Percentiles rank a stretch among this genome's conserved stretches.
These are phyloP conservation scores for Chrysoporthe austroafricana DNA, from an alignment of 2,329 filamentous ascomycete species.

Conservation along the genomic window DNA sequence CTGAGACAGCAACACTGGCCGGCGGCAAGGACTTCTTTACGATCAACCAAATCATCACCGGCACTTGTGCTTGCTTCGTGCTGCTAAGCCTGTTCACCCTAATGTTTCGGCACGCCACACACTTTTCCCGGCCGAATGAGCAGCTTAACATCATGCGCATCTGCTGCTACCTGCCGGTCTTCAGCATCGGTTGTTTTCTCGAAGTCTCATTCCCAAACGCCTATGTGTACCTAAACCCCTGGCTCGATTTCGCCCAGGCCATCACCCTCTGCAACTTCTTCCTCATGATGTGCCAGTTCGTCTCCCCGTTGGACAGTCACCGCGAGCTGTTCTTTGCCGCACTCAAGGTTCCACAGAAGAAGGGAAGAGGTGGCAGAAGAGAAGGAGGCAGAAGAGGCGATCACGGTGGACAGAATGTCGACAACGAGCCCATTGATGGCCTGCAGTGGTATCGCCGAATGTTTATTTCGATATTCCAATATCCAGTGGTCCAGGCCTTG, in stretches of 20 bases:
- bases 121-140: slow-evolving; percentile 45
- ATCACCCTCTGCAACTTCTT: slow-evolving; percentile 49
- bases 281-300: slow-evolving; percentile 47
- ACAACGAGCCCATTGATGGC: slow-evolving; percentile 34
- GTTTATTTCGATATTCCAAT: slow-evolving; percentile 46
- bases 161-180: slow-evolving; percentile 45
- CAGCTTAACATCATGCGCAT: slow-evolving; percentile 50
- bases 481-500: slow-evolving; percentile 39
- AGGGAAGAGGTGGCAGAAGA: slow-evolving; percentile 26
- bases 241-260: slow-evolving; percentile 44
- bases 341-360: slow-evolving; percentile 38
- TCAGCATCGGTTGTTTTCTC: slow-evolving; percentile 45
- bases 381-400: slow-evolving; percentile 7
- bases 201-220: slow-evolving; percentile 42
- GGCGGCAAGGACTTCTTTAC: slow-evolving; percentile 27
- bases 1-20: slow-evolving; percentile 21
- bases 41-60: slow-evolving; percentile 27
- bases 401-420: background rate
- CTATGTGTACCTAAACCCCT: slow-evolving; percentile 45
- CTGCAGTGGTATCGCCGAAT: slow-evolving; percentile 38
- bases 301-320: slow-evolving; percentile 40
- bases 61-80: slow-evolving; percentile 27
- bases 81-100: slow-evolving; percentile 25
- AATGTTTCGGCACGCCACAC: slow-evolving; percentile 31
- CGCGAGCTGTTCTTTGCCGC: slow-evolving; percentile 43